A percentile compares a stretch with the other conserved stretches of the same genome.
phyloP scores from a whole-genome alignment of 345 rosid genomes.

The Microcos paniculata region DNA sequence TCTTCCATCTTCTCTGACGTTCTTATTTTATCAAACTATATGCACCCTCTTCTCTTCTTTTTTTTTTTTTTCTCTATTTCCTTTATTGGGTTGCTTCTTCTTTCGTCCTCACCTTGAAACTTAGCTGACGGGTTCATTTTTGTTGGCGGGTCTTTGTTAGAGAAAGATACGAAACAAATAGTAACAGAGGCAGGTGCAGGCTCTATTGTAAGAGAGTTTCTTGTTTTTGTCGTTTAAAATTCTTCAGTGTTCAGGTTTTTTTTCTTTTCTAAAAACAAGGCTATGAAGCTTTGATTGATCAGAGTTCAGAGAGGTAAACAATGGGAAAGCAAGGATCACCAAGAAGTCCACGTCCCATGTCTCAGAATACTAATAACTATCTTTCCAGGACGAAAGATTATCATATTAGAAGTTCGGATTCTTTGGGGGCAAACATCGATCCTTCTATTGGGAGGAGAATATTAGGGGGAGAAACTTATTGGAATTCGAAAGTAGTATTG shows the following conservation, averaged over 20 bases:
- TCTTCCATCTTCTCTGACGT: conserved; percentile 24
- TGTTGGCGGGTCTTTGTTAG: conserved; percentile 40
- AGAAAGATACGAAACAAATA: background rate
- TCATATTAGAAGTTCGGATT: conserved; percentile 39
- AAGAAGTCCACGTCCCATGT: background rate
- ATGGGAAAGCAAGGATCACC: conserved; percentile 60
- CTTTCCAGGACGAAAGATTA: conserved; percentile 34
- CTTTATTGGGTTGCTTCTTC: conserved; percentile 19
- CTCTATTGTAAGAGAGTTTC: conserved; percentile 5
- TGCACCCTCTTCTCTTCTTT: too few species aligned
- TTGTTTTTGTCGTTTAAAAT: background rate
- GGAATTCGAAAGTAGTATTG: conserved; percentile 37
- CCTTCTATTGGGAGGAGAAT: conserved; percentile 54
- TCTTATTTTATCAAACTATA: conserved; percentile 15
- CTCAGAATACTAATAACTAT: conserved; percentile 15
- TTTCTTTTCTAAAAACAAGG: background rate
- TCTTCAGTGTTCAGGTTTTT: background rate
- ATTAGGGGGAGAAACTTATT: conserved; percentile 41
- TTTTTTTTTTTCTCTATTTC: conserved; percentile 21
- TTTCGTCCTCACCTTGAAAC: conserved; percentile 30
- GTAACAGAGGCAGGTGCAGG: background rate
- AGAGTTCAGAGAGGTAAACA: background rate
- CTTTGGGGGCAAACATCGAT: conserved; percentile 41
- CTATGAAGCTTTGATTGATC: conserved; percentile 21
- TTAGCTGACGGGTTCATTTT: conserved; percentile 24